Evolutionary conservation across 495 filamentous ascomycete genomes (phyloP), one percentile per base, ranked within the genome.

Genomic region (Trichoderma gamsii): DNA sequence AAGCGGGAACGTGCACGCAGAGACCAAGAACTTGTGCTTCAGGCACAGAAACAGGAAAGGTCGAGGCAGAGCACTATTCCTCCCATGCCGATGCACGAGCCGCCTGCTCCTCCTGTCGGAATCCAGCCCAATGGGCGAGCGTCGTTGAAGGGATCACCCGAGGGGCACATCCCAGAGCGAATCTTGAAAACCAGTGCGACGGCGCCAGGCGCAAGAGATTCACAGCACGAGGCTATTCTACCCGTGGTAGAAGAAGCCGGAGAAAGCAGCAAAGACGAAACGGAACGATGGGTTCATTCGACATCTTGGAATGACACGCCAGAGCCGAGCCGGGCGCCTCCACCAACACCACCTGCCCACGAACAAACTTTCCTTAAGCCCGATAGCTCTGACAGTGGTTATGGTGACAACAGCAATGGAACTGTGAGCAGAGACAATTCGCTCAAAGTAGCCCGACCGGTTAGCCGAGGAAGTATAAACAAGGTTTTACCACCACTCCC

Each of bases 211-310:
- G 89, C 92, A 65, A 79, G 85, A 56, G 75, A 83, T 29, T 74
- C 71, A 25, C 85, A 81, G 15, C 82, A 83, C 32, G 86, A 88
- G 13, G 83, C 89, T 38, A 88, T 91, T 29, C 78, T 99, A n/a
- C 95, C 95, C 1, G 89, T 97, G 64, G 92, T 99, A 9, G 92
- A 97, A 67, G 95, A 99, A 80, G 89, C 89, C 32, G 90, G 88
- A 15, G 95, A 97, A 25, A 77, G 90, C 86, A 21, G 86, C 84
- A 4, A 85, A 82, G 66, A 72, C 76, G 78, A 25, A 76, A 79
- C 35, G 70, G 77, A 15, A 81, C 80, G 9, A 79, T 80, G 23
- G 72, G 21, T 52, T 52, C 76, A 70, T 71, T 76, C 74, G 74
- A 76, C 70, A 56, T 73, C 78, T 66, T 75, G 75, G 67, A 69